Conservation (phyloP, 1,139 yeast genomes). For the Candida pseudoviswanathii region DNA sequence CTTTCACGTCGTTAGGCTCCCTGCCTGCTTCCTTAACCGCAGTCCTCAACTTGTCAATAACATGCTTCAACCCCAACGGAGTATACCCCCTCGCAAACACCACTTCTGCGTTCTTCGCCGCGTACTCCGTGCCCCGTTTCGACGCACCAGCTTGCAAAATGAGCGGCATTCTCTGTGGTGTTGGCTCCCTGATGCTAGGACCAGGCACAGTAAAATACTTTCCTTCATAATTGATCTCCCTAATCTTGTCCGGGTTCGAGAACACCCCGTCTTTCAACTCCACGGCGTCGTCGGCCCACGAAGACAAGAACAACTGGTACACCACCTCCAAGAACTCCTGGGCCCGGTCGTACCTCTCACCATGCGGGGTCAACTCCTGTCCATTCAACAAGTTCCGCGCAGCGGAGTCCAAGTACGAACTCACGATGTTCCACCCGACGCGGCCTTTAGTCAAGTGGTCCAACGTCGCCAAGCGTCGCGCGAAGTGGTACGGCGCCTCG, state of each 20-base stretch:
- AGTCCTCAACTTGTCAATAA: slow-evolving; percentile 25
- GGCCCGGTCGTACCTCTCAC: slow-evolving; percentile 40
- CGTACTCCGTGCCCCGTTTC: slow-evolving; percentile 37
- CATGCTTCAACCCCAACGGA: slow-evolving; percentile 25
- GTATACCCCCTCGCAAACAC: slow-evolving; percentile 32
- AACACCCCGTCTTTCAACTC: slow-evolving; percentile 30
- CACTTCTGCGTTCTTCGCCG: slow-evolving; percentile 45
- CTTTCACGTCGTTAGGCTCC: slow-evolving; percentile 29
- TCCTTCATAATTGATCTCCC: slow-evolving; percentile 31
- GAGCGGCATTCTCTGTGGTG: slow-evolving; percentile 43
- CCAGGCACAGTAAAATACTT: slow-evolving; percentile 42
- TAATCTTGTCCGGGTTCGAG: slow-evolving; percentile 17
- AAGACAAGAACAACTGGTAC: slow-evolving; percentile 37
- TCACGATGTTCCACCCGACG: slow-evolving; percentile 47
- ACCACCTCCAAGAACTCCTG: slow-evolving; percentile 43
- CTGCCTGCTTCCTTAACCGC: slow-evolving; percentile 30
- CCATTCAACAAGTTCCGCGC: slow-evolving; percentile 38
- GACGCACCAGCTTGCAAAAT: slow-evolving; percentile 49
- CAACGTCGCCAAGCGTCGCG: slow-evolving; percentile 42
- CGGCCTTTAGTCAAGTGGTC: slow-evolving; percentile 45
- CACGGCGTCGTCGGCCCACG: slow-evolving; percentile 47
- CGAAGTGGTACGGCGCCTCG: slow-evolving; percentile 45
- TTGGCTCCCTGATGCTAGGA: slow-evolving; percentile 43
- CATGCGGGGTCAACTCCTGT: slow-evolving; percentile 35
- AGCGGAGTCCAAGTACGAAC: slow-evolving; percentile 42